Evolutionary conservation across 2,329 filamentous ascomycete species (phyloP).

Genomic region (Neonectria faginata): DNA sequence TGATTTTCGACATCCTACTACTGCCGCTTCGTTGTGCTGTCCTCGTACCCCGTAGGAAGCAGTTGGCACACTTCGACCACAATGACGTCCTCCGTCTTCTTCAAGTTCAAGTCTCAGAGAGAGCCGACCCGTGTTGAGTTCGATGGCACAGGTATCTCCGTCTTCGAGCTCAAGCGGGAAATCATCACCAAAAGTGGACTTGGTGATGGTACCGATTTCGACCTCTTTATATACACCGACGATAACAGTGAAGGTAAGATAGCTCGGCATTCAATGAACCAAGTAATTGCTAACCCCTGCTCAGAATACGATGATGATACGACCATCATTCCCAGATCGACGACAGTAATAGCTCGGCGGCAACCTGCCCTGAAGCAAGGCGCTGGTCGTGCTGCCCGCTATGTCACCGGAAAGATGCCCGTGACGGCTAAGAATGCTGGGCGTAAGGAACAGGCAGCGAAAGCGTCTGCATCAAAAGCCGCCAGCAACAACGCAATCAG

Average conservation of each 20-base stretch:
- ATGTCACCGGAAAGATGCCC: conserved; percentile 96
- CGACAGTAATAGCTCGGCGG: conserved; percentile 89
- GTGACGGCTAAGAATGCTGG: conserved; percentile 85
- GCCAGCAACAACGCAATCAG: conserved; percentile 68
- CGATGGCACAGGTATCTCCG: conserved; percentile 96
- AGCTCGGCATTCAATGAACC: not conserved
- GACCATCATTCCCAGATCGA: conserved; percentile 94
- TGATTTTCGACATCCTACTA: conserved; percentile 40
- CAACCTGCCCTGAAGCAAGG: conserved; percentile 86
- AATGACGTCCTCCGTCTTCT: conserved; percentile 98
- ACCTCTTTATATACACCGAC: conserved; percentile 93
- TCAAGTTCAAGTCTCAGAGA: conserved; percentile 99
- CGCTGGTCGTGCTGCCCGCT: conserved; percentile 90
- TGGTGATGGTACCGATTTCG: conserved; percentile 95
- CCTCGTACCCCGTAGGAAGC: conserved; percentile 45
- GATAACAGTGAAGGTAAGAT: conserved; percentile 88
- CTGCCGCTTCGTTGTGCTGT: conserved; percentile 40
- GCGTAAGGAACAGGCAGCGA: conserved; percentile 71
- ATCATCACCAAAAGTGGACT: conserved; percentile 95
- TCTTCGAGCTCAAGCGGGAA: conserved; percentile 98
- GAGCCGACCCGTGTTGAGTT: conserved; percentile 95
- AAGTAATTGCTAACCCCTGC: conserved; percentile 44
- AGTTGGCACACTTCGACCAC: conserved; percentile 51
- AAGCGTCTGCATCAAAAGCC: conserved; percentile 67
- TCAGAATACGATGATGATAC: conserved; percentile 98